Conservation (phyloP, 2,329 filamentous ascomycete genomes). For the Aspergillus transmontanensis region DNA sequence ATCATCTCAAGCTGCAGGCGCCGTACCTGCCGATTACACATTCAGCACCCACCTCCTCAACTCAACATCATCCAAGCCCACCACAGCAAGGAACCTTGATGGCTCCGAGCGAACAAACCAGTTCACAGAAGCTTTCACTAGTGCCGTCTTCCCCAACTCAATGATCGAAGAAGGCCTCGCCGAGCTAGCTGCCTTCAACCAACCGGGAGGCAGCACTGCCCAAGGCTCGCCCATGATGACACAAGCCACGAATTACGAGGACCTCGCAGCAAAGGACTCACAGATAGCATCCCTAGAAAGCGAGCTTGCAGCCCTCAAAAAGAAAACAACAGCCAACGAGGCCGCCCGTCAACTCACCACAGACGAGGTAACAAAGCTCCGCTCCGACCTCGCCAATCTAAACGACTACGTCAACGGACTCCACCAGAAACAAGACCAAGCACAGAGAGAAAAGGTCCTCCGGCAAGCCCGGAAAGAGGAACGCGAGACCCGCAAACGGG, state of each 20-base stretch:
- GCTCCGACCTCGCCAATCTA: constrained; percentile 36
- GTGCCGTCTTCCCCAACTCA: constrained; percentile 40
- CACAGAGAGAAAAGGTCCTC: constrained; percentile 34
- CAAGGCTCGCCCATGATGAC: constrained; percentile 15
- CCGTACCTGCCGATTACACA: constrained; percentile 46
- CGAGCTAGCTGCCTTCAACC: constrained; percentile 36
- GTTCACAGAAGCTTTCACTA: constrained; percentile 43
- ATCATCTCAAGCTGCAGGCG: constrained; percentile 35
- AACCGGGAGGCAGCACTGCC: constrained; percentile 27
- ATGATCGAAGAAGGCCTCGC: constrained; percentile 45
- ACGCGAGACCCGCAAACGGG: constrained; percentile 41
- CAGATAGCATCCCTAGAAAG: constrained; percentile 39
- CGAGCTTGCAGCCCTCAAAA: constrained; percentile 44
- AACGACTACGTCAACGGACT: constrained; percentile 43
- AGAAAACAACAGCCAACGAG: constrained; percentile 39
- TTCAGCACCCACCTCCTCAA: constrained; percentile 42
- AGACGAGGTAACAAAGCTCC: constrained; percentile 40
- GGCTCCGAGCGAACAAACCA: constrained; percentile 15
- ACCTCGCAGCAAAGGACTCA: constrained; percentile 26
- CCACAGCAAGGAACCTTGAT: constrained; percentile 2
- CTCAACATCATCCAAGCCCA: constrained; percentile 11
- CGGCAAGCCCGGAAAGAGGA: constrained; percentile 43
- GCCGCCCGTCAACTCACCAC: constrained; percentile 38
- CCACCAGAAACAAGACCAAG: constrained; percentile 40
- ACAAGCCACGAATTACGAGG: constrained; percentile 15